Conservation (phyloP, 495 filamentous ascomycete species). For the Xylaria scruposa region DNA sequence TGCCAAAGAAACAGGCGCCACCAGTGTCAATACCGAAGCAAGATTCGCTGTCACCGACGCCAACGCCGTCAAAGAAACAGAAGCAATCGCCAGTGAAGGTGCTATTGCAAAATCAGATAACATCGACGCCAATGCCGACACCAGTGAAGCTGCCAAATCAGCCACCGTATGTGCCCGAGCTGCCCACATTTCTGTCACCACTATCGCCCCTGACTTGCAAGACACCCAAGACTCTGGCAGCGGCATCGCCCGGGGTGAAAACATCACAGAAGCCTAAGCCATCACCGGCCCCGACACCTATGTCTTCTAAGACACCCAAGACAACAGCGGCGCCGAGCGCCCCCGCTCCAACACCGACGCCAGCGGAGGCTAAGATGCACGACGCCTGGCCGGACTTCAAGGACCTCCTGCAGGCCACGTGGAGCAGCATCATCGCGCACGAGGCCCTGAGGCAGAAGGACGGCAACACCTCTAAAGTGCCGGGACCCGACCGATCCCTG, state of each 20-base stretch:
- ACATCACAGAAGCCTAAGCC: neutral
- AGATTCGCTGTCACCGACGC: neutral
- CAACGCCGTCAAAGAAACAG: neutral
- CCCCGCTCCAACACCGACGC: neutral
- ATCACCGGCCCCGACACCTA: too few relatives aligned
- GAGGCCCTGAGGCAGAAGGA: slow-evolving; percentile 14
- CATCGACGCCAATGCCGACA: neutral
- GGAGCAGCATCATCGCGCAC: slow-evolving; percentile 13
- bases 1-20: neutral
- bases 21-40: neutral
- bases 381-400: slow-evolving; percentile 32
- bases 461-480: neutral
- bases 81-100: neutral
- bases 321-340: too few relatives aligned
- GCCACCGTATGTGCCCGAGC: neutral
- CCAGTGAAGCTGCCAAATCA: neutral
- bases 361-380: neutral
- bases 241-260: neutral
- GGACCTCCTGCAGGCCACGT: slow-evolving; percentile 15
- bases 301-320: too few relatives aligned
- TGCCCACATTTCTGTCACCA: neutral
- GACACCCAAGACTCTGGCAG: neutral
- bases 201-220: neutral
- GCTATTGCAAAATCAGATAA: neutral
- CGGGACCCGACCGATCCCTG: neutral